Evolutionary conservation across 2,329 filamentous ascomycete genomes (phyloP), one percentile per base, ranked within the genome.

Genomic region (Pseudofabraea citricarpa): DNA sequence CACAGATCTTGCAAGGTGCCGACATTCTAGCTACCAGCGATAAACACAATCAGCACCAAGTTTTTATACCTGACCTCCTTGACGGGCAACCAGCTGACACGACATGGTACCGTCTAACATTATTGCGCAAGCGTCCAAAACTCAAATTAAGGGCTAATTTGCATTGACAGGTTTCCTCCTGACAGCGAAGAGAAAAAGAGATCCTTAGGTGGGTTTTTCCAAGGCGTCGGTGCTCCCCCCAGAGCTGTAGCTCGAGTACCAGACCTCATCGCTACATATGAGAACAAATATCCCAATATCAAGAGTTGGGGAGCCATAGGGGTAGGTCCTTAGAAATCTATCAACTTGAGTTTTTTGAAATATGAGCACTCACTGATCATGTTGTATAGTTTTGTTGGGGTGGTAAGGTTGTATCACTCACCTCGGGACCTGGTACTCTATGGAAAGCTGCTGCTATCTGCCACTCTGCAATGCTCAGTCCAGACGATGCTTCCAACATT

Each of bases 11-110:
- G 9, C 83, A 87, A 62, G 84, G 83, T 19, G 80, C 81, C 49
- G 84, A 88, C 56, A 86, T 79, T 53, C 68, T 85, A 19, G 71
- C 78, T 36, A 68, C 67, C 36, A 69, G 71, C 49, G 72, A 77
- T 56, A 39, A 55, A 18, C 59, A 69, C 65, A 77, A 69, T 63
- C 79, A 85, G 59, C 93, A 94, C 72, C 82, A 81, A 55, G 87
- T 95, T 54, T 89, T 90, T 67, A 90, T 96, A 51, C 90, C 90
- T 21, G 90, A 96, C 68, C 91, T 87, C 75, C 95, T 95, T 71
- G 77, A 86, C 47, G 90, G 87, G 61, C 51, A 54, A 2, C 53
- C 55, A 29, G 61, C 22, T 40, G 24, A 79, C 73, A 46, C 73
- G 76, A 44, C 55, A 19, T 74, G 74, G 68, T 56, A 44, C 9